phyloP scores from a whole-genome alignment of 768 basidiomycete species.

The Sarcomyxa edulis region DNA sequence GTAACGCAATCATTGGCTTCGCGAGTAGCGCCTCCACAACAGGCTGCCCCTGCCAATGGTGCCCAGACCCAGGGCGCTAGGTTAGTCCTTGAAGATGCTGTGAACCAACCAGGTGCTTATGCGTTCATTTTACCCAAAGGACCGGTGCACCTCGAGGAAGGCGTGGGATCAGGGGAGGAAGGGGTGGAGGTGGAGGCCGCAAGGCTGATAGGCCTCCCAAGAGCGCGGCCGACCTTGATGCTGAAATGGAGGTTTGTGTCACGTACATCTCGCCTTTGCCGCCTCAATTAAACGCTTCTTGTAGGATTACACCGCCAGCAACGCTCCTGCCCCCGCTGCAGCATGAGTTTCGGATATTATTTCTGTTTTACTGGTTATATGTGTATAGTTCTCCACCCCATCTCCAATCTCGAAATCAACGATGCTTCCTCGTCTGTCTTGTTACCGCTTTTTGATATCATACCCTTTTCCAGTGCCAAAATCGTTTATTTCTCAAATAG shows the following conservation, averaged over 20 bases:
- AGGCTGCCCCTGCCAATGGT: constrained; percentile 29
- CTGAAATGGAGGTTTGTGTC: constrained; percentile 90
- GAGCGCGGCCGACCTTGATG: constrained; percentile 87
- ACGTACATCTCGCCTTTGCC: too few species aligned
- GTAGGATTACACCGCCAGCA: constrained; percentile 70
- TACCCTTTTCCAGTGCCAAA: too few species aligned
- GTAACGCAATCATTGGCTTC: constrained; percentile 63
- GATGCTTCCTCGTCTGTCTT: too few species aligned
- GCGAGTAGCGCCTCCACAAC: constrained; percentile 76
- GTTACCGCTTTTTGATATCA: too few species aligned
- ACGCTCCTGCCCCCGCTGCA: constrained; percentile 38
- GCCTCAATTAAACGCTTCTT: too few species aligned
- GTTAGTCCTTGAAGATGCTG: constrained; percentile 19
- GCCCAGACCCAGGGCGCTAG: constrained; percentile 17
- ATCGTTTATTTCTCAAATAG: too few species aligned
- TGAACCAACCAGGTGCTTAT: neutral
- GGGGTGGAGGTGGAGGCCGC: constrained; percentile 36
- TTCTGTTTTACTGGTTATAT: constrained; percentile 9
- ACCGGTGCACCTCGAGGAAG: constrained; percentile 33
- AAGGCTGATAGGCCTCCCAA: constrained; percentile 66
- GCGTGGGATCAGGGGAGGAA: constrained; percentile 40
- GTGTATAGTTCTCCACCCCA: too few species aligned
- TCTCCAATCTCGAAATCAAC: too few species aligned
- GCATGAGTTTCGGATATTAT: constrained; percentile 16
- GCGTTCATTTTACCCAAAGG: constrained; percentile 15